Conservation (phyloP, 345 rosid species). For the Citrus maxima region DNA sequence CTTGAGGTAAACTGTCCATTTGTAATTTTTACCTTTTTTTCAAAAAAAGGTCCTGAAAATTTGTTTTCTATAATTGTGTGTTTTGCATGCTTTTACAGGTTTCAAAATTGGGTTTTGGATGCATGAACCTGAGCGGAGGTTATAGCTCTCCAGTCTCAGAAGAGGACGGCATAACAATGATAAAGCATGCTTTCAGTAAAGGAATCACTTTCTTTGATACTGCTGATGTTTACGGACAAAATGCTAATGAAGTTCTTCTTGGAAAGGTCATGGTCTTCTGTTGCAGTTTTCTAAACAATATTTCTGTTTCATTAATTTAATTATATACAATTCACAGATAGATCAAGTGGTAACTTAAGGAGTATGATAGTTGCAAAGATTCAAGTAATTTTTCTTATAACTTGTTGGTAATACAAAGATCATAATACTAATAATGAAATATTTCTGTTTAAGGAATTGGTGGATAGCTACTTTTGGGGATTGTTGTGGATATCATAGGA, state of each 20-base stretch:
- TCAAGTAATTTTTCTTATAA: not conserved
- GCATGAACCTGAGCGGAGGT: conserved; percentile 27
- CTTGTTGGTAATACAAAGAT: no score
- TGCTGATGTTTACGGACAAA: conserved; percentile 29
- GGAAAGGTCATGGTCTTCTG: not conserved
- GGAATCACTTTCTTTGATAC: conserved; percentile 45
- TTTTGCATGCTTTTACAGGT: not conserved
- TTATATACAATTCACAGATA: no score
- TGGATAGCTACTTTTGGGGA: not conserved
- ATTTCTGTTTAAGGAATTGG: not conserved
- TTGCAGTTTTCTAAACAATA: no score
- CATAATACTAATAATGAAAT: not conserved
- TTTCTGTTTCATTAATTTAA: not conserved
- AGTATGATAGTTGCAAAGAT: not conserved
- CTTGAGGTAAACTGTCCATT: conserved; percentile 27
- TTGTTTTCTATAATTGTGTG: not conserved
- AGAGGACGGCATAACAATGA: not conserved
- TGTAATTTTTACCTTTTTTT: not conserved
- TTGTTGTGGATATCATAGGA: not conserved
- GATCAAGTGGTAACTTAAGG: not conserved
- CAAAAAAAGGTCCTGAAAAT: not conserved
- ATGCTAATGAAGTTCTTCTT: conserved; percentile 23
- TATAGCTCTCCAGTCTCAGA: not conserved
- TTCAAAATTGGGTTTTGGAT: not conserved
- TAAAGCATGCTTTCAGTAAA: conserved; percentile 28